Percentiles rank a stretch among this genome's conserved stretches.
These are phyloP conservation scores for Verticillium nubilum DNA, from an alignment of 2,329 filamentous ascomycete genomes.

Conservation along the genomic window DNA sequence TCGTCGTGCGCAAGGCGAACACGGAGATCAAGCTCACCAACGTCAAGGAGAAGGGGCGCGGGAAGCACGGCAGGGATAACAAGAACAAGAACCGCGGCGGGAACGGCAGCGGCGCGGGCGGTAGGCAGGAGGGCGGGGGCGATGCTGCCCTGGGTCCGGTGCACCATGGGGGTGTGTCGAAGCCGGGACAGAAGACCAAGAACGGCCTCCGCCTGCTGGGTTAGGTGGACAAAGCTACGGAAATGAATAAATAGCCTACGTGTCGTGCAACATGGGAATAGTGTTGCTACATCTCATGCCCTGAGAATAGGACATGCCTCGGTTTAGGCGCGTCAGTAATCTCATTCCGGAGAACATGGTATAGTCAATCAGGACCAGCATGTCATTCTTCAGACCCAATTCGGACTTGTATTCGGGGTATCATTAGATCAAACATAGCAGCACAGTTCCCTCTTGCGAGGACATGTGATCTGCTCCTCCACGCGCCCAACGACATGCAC, in stretches of 20 bases:
- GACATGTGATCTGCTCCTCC: not conserved
- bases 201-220: constrained; percentile 57
- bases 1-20: constrained; percentile 78
- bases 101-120: constrained; percentile 21
- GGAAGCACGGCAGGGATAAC: constrained; percentile 13
- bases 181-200: constrained; percentile 63
- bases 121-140: constrained; percentile 33
- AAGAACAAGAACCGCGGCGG: constrained; percentile 21
- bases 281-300: not conserved
- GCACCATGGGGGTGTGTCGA: constrained; percentile 48
- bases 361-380: not conserved
- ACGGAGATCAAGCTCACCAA: constrained; percentile 81
- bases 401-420: not conserved
- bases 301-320: not conserved
- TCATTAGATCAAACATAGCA: not conserved
- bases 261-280: not conserved
- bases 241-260: not conserved
- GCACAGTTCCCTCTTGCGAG: not conserved
- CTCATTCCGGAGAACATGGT: not conserved
- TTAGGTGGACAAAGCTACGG: constrained; percentile 24
- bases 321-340: not conserved
- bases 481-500: not conserved
- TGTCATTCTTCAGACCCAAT: not conserved
- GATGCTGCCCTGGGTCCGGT: constrained; percentile 47
- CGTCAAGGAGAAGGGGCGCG: constrained; percentile 53